Evolutionary conservation across 768 basidiomycete species (phyloP), one percentile per base, ranked within the genome.

Genomic region (Tylopilus sp.): DNA sequence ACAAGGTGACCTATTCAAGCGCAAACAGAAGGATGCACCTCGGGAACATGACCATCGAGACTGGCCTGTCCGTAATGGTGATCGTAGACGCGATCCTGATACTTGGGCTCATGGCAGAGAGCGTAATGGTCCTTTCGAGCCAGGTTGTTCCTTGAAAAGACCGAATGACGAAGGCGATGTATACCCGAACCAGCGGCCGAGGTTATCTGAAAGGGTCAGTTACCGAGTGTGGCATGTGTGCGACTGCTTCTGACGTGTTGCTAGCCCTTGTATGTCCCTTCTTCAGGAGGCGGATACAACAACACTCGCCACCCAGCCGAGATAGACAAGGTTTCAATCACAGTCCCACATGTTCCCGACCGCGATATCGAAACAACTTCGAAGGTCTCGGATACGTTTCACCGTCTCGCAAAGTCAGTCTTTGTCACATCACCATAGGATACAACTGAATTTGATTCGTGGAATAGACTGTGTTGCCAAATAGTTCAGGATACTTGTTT

Each of bases 1-100:
- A 22, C 78, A 79, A 57, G 64, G 70, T 20, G 77, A 78, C 56
- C 58, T 75, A 45, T 79, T 75, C 55, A 71, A 57, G 44, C 65
- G 59, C 50, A 68, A 63, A 50, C 61, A 60, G 28, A 61, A 57
- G 15, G 64, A 60, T 38, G 17, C 20, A 20, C 42, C 53, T 43
- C 65, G 68, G 6, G 66, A 57, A 48, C 44, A 49, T n/a, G 66
- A 59, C 23, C 55, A 48, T 51, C 50, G 55, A 25, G 59, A 65
- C 17, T 57, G 61, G 56, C 36, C 60, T 41, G 18, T 39, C 30
- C 55, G 58, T 28, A 58, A 52, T 36, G 56, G 51, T 30, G 64
- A 57, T 47, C 62, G 62, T 26, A 63, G 65, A 40, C 62, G 59
- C 38, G 53, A 59, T 41, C 59, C 59, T 12, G 66, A 60, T 41